Percentiles rank a stretch among this genome's conserved stretches.
Evolutionary conservation across 768 basidiomycete species (phyloP).

Genomic region (Leccinum broughii): DNA sequence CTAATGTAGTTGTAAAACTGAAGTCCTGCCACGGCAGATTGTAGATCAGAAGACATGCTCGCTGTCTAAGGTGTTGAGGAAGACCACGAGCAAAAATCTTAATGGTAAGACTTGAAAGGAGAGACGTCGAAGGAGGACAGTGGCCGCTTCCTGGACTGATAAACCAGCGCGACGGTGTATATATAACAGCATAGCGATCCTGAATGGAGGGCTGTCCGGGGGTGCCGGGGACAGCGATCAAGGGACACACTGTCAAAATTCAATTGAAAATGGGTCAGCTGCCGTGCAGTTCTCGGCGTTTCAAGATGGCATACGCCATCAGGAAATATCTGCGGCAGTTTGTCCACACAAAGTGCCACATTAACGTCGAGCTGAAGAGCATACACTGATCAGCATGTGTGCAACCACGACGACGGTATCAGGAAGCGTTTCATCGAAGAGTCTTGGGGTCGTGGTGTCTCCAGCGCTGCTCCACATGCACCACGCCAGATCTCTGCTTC

Average conservation of each 20-base stretch:
- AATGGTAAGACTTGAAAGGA: not conserved
- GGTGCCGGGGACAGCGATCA: not conserved
- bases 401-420: not conserved
- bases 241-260: not conserved
- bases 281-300: not conserved
- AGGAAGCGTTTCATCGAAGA: not conserved
- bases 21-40: conserved; percentile 4
- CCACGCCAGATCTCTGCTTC: not conserved
- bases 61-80: not conserved
- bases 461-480: not conserved
- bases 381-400: not conserved
- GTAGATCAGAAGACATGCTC: conserved; percentile 7
- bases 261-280: not conserved
- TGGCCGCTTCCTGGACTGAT: not conserved
- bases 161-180: not conserved
- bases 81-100: not conserved
- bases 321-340: not conserved
- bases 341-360: not conserved
- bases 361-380: not conserved
- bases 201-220: not conserved
- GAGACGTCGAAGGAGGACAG: not conserved
- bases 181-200: not conserved
- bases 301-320: not conserved
- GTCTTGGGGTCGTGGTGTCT: not conserved
- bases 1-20: conserved; percentile 11